Conservation (phyloP, 108 stramenopile species). For the Nitzschia sp. region DNA sequence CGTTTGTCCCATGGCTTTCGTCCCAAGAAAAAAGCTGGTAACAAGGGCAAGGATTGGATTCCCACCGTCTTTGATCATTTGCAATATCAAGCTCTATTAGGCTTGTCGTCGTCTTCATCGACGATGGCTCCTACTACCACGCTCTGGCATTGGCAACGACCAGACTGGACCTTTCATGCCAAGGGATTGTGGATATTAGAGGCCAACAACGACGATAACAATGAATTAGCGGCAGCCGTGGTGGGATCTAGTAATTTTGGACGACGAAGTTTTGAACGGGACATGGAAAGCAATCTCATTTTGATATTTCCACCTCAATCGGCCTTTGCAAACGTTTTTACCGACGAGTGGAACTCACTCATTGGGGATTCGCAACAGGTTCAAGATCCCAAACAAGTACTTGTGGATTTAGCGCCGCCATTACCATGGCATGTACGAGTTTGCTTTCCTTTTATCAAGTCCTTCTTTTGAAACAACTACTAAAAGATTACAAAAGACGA, state of each 20-base stretch:
- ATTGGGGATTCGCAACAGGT: conserved; percentile 1
- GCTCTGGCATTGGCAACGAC: conserved; percentile 67
- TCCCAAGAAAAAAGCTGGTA: conserved; percentile 65
- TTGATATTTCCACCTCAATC: conserved; percentile 53
- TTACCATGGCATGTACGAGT: conserved; percentile 23
- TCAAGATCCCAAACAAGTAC: conserved; percentile 7
- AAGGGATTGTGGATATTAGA: conserved; percentile 78
- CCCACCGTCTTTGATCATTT: conserved; percentile 73
- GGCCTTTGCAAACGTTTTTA: background rate
- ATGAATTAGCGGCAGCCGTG: conserved; percentile 51
- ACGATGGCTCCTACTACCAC: conserved; percentile 18
- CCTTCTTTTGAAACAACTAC: conserved; percentile 29
- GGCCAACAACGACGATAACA: background rate
- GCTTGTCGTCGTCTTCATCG: conserved; percentile 9
- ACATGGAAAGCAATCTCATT: conserved; percentile 83
- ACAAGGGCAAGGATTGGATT: conserved; percentile 70
- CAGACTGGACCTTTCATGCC: conserved; percentile 86
- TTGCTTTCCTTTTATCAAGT: conserved; percentile 33
- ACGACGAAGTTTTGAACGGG: conserved; percentile 60
- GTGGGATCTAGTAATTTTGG: conserved; percentile 86
- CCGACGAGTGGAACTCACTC: conserved; percentile 27
- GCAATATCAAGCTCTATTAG: conserved; percentile 38
- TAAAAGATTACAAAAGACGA: no score
- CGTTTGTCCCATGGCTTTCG: conserved; percentile 75
- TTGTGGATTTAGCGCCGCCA: conserved; percentile 16